Base-by-base conservation (phyloP, 2,329 filamentous ascomycete genomes). In the Diaporthe australafricana region DNA sequence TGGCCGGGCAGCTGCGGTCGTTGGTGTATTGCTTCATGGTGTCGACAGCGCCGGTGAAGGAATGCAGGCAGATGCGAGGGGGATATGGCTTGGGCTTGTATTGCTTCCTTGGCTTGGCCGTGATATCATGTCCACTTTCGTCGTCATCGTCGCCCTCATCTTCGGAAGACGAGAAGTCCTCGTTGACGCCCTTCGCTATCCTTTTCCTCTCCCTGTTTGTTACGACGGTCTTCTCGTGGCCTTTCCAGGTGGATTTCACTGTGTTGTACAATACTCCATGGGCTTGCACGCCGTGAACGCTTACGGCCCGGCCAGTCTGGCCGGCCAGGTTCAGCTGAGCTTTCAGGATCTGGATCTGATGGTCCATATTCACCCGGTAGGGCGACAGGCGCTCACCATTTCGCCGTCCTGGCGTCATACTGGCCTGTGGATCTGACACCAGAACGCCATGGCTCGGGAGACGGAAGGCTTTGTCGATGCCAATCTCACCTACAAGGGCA, bases 51-150 rank as follows among this genome's bases (percentile, higher is more conserved):
- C 94, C 96, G 60, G 93, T 97, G 81, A 95, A 99, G 0, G 95
- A 98, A 81, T 99, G 96, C 72, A 99, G 89, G 79, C 96, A 99
- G 79, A 98, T 92, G 11, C 95, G 87, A 0, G 95, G 95, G 5
- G 96, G 95, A 76, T 92, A 98, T 0, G 93, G 92, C 72, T 87
- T 90, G 1, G 85, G 76, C 25, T 75, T 76, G 67, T 76, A 71
- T 11, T 66, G 60, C 40, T 72, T 69, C 72, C 73, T 38, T 52
- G 67, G 4, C 50, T 17, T 45, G 30, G n/a, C 17, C 6, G 17
- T 42, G 2, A 32, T 8, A n/a, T 57, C n/a, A 0, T 4, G 9
- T 0, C 30, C 2, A 7, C 17, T 1, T 5, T 35, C 32, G 9
- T 35, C 32, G 5, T 75, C 53, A 11, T 78, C 72, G 7, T 77